These are phyloP conservation scores for Eucalyptus grandis DNA, from an alignment of 345 rosid genomes.

Conservation along the genomic window DNA sequence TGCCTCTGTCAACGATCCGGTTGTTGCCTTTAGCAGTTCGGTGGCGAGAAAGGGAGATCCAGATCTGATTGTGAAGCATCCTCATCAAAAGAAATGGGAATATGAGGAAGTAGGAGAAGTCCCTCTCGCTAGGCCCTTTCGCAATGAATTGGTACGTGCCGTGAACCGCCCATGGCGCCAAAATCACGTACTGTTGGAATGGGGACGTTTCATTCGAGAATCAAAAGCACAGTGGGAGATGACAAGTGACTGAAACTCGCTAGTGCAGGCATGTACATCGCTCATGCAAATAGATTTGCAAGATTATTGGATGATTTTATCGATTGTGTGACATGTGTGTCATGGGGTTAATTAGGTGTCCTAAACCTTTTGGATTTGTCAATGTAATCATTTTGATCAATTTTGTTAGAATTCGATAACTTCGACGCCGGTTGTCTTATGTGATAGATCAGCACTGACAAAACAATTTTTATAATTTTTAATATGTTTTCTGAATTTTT, in stretches of 20 bases:
- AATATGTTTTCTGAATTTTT: too few species aligned
- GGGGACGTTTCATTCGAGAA: background rate
- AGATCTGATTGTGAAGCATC: conserved; percentile 36
- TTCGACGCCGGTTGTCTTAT: accelerated
- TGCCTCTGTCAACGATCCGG: conserved; percentile 31
- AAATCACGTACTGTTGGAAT: conserved; percentile 14
- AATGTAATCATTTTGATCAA: too few species aligned
- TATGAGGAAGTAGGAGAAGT: conserved; percentile 10
- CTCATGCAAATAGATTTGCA: background rate
- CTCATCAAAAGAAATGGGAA: conserved; percentile 10
- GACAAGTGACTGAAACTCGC: background rate
- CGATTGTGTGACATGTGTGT: background rate
- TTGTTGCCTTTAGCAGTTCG: conserved; percentile 33
- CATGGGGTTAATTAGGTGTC: too few species aligned
- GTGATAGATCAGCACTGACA: accelerated
- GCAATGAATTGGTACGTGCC: conserved; percentile 10
- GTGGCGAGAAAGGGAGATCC: conserved; percentile 38
- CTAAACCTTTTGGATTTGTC: too few species aligned
- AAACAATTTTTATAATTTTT: too few species aligned
- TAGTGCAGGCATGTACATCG: background rate
- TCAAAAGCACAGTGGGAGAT: background rate
- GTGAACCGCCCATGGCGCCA: conserved; percentile 41
- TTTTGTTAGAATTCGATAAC: too few species aligned
- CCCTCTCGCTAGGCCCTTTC: conserved; percentile 7
- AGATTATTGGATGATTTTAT: background rate